Conservation (phyloP, 768 basidiomycete genomes). For the Termitomyces sp. region DNA sequence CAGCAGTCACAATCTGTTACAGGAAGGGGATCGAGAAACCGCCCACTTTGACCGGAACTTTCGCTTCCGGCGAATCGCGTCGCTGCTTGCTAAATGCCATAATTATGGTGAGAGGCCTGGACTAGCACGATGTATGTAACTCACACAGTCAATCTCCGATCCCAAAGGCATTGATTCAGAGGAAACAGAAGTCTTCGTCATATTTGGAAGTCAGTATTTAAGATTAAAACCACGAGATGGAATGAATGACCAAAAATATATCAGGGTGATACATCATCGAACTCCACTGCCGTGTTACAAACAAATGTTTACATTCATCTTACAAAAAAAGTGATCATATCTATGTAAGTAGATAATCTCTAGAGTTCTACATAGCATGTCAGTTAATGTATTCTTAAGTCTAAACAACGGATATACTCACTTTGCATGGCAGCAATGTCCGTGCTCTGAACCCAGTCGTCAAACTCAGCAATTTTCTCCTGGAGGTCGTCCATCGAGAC, state of each 20-base stretch:
- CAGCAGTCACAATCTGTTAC: not conserved
- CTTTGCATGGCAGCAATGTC: conserved; percentile 96
- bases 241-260: no score
- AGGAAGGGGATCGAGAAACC: no score
- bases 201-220: not conserved
- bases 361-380: conserved; percentile 18
- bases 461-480: conserved; percentile 82
- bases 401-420: conserved; percentile 29
- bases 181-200: not conserved
- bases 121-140: not conserved
- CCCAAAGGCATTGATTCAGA: not conserved
- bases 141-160: conserved; percentile 15
- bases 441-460: conserved; percentile 87
- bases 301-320: not conserved
- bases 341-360: conserved; percentile 1
- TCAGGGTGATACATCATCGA: not conserved
- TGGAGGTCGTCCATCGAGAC: conserved; percentile 92
- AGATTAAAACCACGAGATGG: conserved; percentile 9
- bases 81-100: not conserved
- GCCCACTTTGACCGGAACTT: conserved; percentile 1
- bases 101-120: not conserved
- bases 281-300: not conserved
- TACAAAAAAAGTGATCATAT: not conserved
- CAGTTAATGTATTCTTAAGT: conserved; percentile 1
- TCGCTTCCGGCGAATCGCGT: not conserved